These are phyloP conservation scores for Corymbia citriodora DNA, from an alignment of 441 rosid species.

Conservation along the genomic window DNA sequence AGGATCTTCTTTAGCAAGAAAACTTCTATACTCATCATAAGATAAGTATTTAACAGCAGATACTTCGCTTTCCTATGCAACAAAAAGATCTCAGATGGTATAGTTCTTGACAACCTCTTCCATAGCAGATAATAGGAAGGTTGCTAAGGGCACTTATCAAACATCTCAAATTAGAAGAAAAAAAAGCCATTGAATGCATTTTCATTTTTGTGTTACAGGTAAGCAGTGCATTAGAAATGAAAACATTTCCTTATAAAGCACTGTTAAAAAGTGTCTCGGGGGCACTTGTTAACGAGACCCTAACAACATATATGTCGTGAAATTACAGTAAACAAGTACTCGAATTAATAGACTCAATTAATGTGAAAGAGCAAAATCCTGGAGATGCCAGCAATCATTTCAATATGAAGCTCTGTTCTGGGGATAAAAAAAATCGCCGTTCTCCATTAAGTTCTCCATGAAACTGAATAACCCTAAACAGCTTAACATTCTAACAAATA, in stretches of 20 bases:
- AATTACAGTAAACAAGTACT: background rate
- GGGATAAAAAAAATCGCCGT: background rate
- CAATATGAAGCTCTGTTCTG: background rate
- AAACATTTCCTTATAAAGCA: background rate
- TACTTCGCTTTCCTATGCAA: constrained; percentile 68
- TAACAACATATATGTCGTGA: background rate
- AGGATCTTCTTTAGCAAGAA: constrained; percentile 69
- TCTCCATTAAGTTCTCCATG: background rate
- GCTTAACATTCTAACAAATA: background rate
- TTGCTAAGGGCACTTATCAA: background rate
- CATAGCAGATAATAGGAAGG: background rate
- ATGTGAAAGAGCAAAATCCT: background rate
- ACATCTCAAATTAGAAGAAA: background rate
- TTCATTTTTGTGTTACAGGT: background rate
- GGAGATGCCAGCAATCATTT: background rate
- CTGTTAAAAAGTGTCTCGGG: background rate
- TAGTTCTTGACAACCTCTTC: background rate
- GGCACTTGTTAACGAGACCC: background rate
- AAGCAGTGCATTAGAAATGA: background rate
- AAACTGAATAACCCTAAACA: background rate
- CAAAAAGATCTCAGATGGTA: constrained; percentile 8
- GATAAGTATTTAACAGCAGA: constrained; percentile 80
- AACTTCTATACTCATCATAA: constrained; percentile 51
- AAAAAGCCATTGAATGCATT: background rate
- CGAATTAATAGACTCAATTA: background rate